phyloP scores from a whole-genome alignment of 495 filamentous ascomycete genomes.

The Lichenothelia convexa region DNA sequence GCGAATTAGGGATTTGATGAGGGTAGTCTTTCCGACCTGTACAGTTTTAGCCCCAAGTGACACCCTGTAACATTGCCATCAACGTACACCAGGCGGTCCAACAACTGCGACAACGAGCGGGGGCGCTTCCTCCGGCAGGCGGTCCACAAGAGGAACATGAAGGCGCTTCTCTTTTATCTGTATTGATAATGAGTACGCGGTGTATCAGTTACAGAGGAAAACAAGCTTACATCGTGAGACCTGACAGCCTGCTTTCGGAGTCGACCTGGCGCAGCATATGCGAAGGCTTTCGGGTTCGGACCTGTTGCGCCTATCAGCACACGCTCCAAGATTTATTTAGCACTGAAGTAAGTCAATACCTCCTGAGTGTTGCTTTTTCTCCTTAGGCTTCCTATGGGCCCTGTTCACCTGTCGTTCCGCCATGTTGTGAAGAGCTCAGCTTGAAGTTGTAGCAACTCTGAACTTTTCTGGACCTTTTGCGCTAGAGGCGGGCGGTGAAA shows the following conservation, averaged over 20 bases:
- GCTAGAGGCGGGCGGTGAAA: too few species aligned
- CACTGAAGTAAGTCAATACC: constrained; percentile 11
- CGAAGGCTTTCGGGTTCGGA: constrained; percentile 82
- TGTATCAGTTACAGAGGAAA: not conserved
- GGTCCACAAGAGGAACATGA: constrained; percentile 89
- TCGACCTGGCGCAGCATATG: constrained; percentile 67
- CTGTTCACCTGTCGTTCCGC: constrained; percentile 81
- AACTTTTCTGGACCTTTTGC: too few species aligned
- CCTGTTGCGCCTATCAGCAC: constrained; percentile 25
- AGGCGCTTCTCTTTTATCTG: constrained; percentile 87
- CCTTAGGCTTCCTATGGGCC: constrained; percentile 70
- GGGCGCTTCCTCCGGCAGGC: constrained; percentile 87
- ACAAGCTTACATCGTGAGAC: constrained; percentile 62
- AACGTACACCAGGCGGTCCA: constrained; percentile 83
- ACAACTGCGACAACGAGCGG: constrained; percentile 83
- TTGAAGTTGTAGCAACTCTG: too few species aligned
- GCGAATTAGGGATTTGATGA: constrained; percentile 81
- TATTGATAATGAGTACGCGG: constrained; percentile 3
- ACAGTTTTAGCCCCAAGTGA: too few species aligned
- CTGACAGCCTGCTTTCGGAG: constrained; percentile 68
- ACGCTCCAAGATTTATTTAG: too few species aligned
- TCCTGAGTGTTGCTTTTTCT: constrained; percentile 61
- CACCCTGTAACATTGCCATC: too few species aligned
- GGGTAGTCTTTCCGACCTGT: constrained; percentile 58
- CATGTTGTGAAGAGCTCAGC: constrained; percentile 6